Conservation (phyloP, 441 rosid genomes). For the Raphanus hybrid region DNA sequence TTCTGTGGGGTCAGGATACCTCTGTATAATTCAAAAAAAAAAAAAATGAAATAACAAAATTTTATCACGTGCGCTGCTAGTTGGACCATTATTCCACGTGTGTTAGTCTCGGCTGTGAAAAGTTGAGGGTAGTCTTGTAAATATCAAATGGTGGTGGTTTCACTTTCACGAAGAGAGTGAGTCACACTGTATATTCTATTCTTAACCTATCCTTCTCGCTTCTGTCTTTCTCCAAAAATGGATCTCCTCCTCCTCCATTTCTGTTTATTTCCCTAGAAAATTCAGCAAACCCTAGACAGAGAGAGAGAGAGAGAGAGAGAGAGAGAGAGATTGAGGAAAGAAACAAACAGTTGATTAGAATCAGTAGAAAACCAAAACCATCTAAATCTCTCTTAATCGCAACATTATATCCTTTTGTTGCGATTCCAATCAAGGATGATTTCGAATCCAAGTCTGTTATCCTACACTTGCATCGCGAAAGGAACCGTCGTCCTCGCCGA, state of each 20-base stretch:
- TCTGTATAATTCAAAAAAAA: too few species aligned
- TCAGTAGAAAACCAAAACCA: neutral
- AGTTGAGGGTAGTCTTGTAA: slow-evolving; percentile 24
- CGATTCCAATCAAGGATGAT: slow-evolving; percentile 47
- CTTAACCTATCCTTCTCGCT: slow-evolving; percentile 21
- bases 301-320: neutral
- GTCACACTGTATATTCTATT: slow-evolving; percentile 15
- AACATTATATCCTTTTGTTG: slow-evolving; percentile 16
- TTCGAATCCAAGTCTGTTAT: slow-evolving; percentile 58
- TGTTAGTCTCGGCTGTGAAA: slow-evolving; percentile 6
- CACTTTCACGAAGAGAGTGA: neutral
- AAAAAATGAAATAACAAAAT: neutral
- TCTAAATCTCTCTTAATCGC: neutral
- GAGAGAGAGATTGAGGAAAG: too few species aligned
- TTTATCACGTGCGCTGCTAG: slow-evolving; percentile 15
- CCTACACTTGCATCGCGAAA: slow-evolving; percentile 76
- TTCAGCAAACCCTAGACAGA: slow-evolving; percentile 36
- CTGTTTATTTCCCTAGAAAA: slow-evolving; percentile 31
- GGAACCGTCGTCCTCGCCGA: slow-evolving; percentile 68
- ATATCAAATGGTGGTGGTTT: neutral
- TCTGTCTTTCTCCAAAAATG: slow-evolving; percentile 32
- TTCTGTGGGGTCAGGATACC: too few species aligned
- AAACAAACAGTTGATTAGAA: too few species aligned
- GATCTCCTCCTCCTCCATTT: slow-evolving; percentile 29
- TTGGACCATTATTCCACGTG: slow-evolving; percentile 25